Evolutionary conservation across 2,329 filamentous ascomycete species (phyloP), one percentile per base, ranked within the genome.

Genomic region (Trichoderma gracile): DNA sequence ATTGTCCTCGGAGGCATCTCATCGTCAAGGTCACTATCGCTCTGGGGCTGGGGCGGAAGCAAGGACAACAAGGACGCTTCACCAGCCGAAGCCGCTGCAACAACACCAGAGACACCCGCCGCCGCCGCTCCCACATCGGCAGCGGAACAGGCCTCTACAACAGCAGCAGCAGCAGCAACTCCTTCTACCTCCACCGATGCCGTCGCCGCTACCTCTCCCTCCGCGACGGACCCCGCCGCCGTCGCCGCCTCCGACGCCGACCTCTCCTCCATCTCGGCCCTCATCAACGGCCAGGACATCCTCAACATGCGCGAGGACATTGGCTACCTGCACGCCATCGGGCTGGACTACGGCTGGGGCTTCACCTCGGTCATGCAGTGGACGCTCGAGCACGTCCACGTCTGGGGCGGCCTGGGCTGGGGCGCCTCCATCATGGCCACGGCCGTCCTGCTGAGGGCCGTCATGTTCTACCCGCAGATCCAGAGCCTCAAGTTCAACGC

Each of bases 331-430:
- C 86, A 91, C 70, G 83, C 86, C 7, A 81, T 98, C 12, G 95
- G 95, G 3, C 80, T 99, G 23, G 91, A 98, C 71, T 98, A 89
- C 72, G 93, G 94, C 73, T 93, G 81, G 80, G 94, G 94, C 17
- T 86, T 91, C 5, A 91, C 93, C 0, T 79, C 88, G 4, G 69
- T 86, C 17, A 87, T 95, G 76, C 84, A 97, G 78, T 93, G 84
- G 82, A 23, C 86, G 3, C 78, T 98, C 12, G 95, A 99, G 80
- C 87, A 94, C 73, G 74, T 96, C 46, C 92, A 99, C 77, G 81
- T 97, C 67, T 89, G 84, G 70, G 79, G 76, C 1, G 92, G 89
- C 42, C 77, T 92, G 63, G 91, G 92, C 14, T 98, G 95, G 95
- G 93, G 91, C 82, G 87, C 80, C 1, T 86, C 90, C 66, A 90